Evolutionary conservation across 768 basidiomycete species (phyloP).

Genomic region (Coprinopsis strossmayeri): DNA sequence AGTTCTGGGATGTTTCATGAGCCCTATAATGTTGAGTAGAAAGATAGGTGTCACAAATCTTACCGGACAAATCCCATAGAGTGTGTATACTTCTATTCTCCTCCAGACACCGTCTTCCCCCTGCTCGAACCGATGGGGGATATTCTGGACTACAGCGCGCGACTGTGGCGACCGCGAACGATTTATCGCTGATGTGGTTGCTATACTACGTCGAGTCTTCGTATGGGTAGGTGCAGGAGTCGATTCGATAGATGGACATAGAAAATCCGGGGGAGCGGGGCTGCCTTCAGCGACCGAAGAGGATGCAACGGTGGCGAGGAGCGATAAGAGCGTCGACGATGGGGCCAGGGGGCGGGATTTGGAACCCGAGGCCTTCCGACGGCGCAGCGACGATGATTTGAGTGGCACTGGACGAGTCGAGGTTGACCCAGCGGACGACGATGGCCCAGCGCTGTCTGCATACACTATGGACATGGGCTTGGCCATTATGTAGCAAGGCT

Average conservation of each 20-base stretch:
- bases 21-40: slow-evolving; percentile 3
- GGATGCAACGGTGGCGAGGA: slow-evolving; percentile 51
- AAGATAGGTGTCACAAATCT: slow-evolving; percentile 20
- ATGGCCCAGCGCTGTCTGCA: slow-evolving; percentile 19
- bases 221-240: not conserved
- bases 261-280: slow-evolving; percentile 53
- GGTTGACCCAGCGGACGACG: slow-evolving; percentile 12
- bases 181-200: slow-evolving; percentile 10
- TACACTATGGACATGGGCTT: slow-evolving; percentile 39
- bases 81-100: slow-evolving; percentile 45
- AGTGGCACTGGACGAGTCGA: slow-evolving; percentile 10
- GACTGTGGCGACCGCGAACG: slow-evolving; percentile 1
- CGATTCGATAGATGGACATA: slow-evolving; percentile 44
- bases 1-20: slow-evolving; percentile 15
- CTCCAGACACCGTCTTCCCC: slow-evolving; percentile 55
- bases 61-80: slow-evolving; percentile 63
- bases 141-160: slow-evolving; percentile 15
- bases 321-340: slow-evolving; percentile 45
- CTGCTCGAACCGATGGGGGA: slow-evolving; percentile 52
- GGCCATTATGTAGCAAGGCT: slow-evolving; percentile 37
- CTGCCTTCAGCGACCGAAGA: slow-evolving; percentile 38
- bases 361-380: slow-evolving; percentile 14
- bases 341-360: slow-evolving; percentile 25
- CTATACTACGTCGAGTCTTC: slow-evolving; percentile 11
- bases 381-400: slow-evolving; percentile 15